These are phyloP conservation scores for Nothopassalora personata DNA, from an alignment of 2,329 filamentous ascomycete genomes.

Conservation along the genomic window DNA sequence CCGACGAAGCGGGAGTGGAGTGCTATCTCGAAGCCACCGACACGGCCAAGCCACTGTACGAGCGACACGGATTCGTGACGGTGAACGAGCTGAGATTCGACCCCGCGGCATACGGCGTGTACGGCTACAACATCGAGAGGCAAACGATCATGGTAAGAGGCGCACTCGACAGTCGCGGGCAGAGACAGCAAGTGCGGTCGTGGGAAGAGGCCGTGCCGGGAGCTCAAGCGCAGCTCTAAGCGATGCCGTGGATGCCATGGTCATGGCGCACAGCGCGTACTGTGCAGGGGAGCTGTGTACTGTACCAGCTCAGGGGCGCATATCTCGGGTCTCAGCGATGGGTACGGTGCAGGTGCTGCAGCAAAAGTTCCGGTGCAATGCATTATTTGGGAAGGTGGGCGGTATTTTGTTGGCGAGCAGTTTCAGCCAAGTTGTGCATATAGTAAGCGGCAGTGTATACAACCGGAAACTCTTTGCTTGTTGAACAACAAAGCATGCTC, in stretches of 20 bases:
- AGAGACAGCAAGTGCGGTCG: constrained; percentile 17
- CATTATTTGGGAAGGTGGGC: neutral
- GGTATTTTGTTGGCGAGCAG: neutral
- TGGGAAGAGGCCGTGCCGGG: constrained; percentile 16
- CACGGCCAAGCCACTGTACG: constrained; percentile 30
- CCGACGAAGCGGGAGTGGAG: constrained; percentile 37
- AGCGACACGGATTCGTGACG: constrained; percentile 30
- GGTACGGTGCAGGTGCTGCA: neutral
- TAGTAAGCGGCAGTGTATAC: neutral
- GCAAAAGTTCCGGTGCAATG: neutral
- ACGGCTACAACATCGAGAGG: constrained; percentile 24
- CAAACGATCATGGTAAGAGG: constrained; percentile 33
- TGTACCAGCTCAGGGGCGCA: neutral
- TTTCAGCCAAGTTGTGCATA: neutral
- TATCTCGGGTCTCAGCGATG: neutral
- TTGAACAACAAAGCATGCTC: neutral
- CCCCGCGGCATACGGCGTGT: constrained; percentile 25
- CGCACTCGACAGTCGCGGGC: constrained; percentile 15
- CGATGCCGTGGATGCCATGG: neutral
- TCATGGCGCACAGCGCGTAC: neutral
- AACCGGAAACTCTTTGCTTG: neutral
- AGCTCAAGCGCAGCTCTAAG: constrained; percentile 9
- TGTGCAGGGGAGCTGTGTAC: neutral
- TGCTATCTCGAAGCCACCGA: constrained; percentile 41
- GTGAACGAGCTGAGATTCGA: constrained; percentile 30